These are phyloP conservation scores for Lachancea sp. DNA, from an alignment of 805 yeast species.

Conservation along the genomic window DNA sequence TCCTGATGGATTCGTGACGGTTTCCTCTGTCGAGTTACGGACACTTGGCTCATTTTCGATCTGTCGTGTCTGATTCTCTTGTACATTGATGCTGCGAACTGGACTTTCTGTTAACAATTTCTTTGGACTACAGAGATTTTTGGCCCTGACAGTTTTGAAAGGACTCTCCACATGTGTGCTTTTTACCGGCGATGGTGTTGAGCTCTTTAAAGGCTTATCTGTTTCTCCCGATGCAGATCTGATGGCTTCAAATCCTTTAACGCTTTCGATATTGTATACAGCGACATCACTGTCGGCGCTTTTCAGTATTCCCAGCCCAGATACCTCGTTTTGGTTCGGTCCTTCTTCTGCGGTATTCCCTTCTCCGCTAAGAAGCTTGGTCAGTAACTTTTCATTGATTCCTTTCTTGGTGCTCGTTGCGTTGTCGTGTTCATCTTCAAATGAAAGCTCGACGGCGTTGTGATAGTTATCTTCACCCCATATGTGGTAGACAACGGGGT, in stretches of 20 bases:
- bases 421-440: slow-evolving; percentile 2
- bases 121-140: neutral
- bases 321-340: neutral
- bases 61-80: too few relatives aligned
- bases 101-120: too few relatives aligned
- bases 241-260: slow-evolving; percentile 5
- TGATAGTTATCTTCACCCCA: slow-evolving; percentile 13
- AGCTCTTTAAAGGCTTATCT: slow-evolving; percentile 1
- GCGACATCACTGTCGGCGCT: slow-evolving; percentile 7
- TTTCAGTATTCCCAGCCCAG: slow-evolving; percentile 4
- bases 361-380: slow-evolving; percentile 1
- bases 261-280: neutral
- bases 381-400: slow-evolving; percentile 1
- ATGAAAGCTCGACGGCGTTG: slow-evolving; percentile 7
- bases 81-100: too few relatives aligned
- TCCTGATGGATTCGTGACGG: neutral
- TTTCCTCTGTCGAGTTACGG: neutral
- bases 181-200: slow-evolving; percentile 11
- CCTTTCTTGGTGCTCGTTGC: neutral
- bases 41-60: neutral
- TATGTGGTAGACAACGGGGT: slow-evolving; percentile 10
- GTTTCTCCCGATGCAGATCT: slow-evolving; percentile 4
- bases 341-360: neutral
- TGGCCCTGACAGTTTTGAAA: slow-evolving; percentile 20
- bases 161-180: slow-evolving; percentile 26